Percentiles rank a stretch among this genome's conserved stretches.
phyloP scores from a whole-genome alignment of 2,329 filamentous ascomycete genomes.

The Colletotrichum sp. region DNA sequence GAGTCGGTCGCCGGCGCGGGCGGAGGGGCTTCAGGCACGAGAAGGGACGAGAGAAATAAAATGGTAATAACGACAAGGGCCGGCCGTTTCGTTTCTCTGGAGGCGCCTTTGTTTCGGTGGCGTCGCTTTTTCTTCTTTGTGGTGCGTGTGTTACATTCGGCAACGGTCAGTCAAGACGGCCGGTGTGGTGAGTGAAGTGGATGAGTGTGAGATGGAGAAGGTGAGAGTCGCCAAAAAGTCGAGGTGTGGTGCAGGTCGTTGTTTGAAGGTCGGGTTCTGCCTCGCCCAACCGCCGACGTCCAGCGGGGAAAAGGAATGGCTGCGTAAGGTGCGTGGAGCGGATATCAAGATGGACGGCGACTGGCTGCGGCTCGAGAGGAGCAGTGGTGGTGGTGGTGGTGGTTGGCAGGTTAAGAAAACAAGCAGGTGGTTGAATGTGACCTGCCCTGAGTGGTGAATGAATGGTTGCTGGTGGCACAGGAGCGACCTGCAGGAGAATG shows the following conservation, averaged over 20 bases:
- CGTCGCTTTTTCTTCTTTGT: not conserved
- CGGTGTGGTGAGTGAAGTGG: not conserved
- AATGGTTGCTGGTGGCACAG: not conserved
- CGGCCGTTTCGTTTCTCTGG: not conserved
- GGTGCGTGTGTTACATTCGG: not conserved
- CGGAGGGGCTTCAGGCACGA: not conserved
- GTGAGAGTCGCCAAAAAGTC: not conserved
- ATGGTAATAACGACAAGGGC: not conserved
- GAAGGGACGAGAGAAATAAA: not conserved
- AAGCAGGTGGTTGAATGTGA: not conserved
- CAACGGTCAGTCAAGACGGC: not conserved
- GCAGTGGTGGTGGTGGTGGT: not conserved
- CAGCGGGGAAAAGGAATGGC: not conserved
- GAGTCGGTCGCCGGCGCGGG: not conserved
- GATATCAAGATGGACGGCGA: not conserved
- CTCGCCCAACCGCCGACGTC: not conserved
- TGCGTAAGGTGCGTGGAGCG: not conserved
- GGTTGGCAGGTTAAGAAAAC: not conserved
- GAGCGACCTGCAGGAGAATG: not conserved
- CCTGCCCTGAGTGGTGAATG: not conserved
- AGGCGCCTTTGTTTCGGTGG: not conserved
- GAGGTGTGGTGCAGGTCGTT: not conserved
- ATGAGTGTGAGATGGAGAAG: not conserved
- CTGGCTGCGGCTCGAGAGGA: not conserved
- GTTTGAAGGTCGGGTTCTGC: not conserved